Evolutionary conservation across 495 filamentous ascomycete genomes (phyloP).

Genomic region (Darksidea phi): DNA sequence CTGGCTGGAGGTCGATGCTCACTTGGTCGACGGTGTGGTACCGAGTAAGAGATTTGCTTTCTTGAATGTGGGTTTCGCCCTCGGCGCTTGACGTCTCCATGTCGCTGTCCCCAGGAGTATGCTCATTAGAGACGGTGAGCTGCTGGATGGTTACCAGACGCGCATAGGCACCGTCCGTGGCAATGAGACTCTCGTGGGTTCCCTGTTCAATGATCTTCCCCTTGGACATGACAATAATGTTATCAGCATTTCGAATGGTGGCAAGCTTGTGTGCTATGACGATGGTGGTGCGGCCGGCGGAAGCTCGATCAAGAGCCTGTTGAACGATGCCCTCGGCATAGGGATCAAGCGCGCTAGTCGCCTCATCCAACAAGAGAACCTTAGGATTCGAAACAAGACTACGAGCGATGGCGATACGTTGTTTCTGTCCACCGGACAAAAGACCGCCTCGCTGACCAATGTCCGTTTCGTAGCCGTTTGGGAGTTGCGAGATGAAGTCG

Average conservation of each 20-base stretch:
- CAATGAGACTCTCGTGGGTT: conserved; percentile 63
- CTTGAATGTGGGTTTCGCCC: too few species aligned
- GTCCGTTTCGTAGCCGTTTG: conserved; percentile 88
- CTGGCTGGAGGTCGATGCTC: too few species aligned
- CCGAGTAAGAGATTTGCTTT: too few species aligned
- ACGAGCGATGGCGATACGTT: conserved; percentile 84
- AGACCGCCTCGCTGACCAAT: conserved; percentile 93
- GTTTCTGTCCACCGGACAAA: conserved; percentile 90
- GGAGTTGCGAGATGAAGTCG: conserved; percentile 76
- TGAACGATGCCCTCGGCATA: conserved; percentile 94
- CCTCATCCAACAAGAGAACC: conserved; percentile 90
- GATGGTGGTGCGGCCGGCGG: conserved; percentile 86
- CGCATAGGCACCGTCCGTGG: conserved; percentile 2
- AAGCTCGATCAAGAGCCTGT: conserved; percentile 80
- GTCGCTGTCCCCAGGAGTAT: too few species aligned
- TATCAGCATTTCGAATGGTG: conserved; percentile 88
- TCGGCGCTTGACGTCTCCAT: background rate
- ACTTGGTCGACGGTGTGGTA: too few species aligned
- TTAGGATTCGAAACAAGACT: conserved; percentile 90
- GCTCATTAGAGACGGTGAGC: too few species aligned
- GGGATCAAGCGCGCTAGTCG: conserved; percentile 89
- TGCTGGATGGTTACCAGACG: too few species aligned
- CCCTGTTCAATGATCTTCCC: conserved; percentile 86
- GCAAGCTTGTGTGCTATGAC: conserved; percentile 92
- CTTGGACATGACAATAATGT: conserved; percentile 86